phyloP scores from a whole-genome alignment of 768 basidiomycete species.

The Piloderma croceum region DNA sequence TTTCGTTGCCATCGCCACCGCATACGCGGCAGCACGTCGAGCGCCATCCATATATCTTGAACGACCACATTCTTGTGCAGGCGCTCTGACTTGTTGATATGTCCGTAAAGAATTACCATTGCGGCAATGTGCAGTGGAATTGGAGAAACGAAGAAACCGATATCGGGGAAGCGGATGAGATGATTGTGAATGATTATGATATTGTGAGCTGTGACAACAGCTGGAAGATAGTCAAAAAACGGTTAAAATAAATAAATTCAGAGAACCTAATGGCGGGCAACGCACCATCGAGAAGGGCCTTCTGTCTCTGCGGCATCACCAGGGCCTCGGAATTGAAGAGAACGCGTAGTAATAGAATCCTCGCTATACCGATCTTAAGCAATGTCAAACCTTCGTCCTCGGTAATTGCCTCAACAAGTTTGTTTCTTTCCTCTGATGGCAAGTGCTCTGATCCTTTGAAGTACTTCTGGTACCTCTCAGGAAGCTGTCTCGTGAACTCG shows the following conservation, averaged over 20 bases:
- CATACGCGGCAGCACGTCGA: constrained; percentile 84
- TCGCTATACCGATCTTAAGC: constrained; percentile 76
- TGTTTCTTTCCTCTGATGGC: constrained; percentile 56
- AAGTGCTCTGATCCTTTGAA: constrained; percentile 78
- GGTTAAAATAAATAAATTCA: too few relatives aligned
- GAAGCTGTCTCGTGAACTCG: constrained; percentile 63
- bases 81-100: constrained; percentile 71
- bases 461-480: constrained; percentile 67
- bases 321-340: constrained; percentile 75
- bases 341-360: constrained; percentile 72
- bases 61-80: constrained; percentile 60
- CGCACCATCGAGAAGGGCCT: constrained; percentile 75
- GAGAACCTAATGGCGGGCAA: constrained; percentile 2
- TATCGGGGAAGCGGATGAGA: constrained; percentile 79
- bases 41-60: constrained; percentile 82
- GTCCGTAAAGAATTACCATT: constrained; percentile 86
- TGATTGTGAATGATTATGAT: constrained; percentile 80
- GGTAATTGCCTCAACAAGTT: constrained; percentile 67
- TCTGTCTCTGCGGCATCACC: constrained; percentile 55
- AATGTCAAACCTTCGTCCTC: constrained; percentile 80
- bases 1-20: constrained; percentile 91
- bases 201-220: constrained; percentile 83
- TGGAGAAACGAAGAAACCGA: constrained; percentile 84
- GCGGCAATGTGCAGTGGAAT: constrained; percentile 86
- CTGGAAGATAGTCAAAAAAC: constrained; percentile 30